Evolutionary conservation across 331 rosid genomes (phyloP), one percentile per base, ranked within the genome.

Genomic region (Saraca asoca): DNA sequence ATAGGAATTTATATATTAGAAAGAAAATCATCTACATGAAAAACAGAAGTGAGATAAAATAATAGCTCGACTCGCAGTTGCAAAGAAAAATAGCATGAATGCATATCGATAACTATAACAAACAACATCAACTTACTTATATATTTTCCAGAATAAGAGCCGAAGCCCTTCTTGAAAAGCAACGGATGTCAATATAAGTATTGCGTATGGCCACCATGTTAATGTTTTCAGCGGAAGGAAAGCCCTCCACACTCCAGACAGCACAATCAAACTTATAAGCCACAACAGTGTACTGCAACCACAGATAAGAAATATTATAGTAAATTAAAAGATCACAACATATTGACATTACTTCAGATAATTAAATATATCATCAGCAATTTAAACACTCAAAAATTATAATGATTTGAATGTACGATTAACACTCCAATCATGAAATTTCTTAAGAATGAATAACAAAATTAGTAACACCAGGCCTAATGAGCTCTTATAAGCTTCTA

Each of bases 121-220:
- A 35, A 46, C 6, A 35, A 45, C 12, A 49, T 7, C n/a, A 42
- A 67, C 91, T 78, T 74, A 87, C 98, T 72, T 81, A 62, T 83
- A 85, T 51, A 84, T 70, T 79, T 75, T 89, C 96, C 95, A 89
- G 77, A 87, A 84, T 37, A 89, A 74, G 79, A 87, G 58, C 65
- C 96, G 86, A 43, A 92, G 95, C 11, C 56, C 95, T 84, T 92
- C 98, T 85, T 92, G 96, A 58, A 92, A 89, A 45, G 86, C 80
- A 71, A 92, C 86, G 0, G 95, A 87, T 0, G 96, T 80, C 62
- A 87, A 45, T 53, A 92, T 64, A 56, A 92, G 94, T 6, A 85
- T 41, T 16, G 72, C 84, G 55, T 83, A 89, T 7, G 96, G 96
- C 96, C 96, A 89, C 83, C 82, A 84, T 39, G 84, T 0, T 0